These are phyloP conservation scores for Clavariopsis aquatica DNA, from an alignment of 495 filamentous ascomycete genomes.

Conservation along the genomic window DNA sequence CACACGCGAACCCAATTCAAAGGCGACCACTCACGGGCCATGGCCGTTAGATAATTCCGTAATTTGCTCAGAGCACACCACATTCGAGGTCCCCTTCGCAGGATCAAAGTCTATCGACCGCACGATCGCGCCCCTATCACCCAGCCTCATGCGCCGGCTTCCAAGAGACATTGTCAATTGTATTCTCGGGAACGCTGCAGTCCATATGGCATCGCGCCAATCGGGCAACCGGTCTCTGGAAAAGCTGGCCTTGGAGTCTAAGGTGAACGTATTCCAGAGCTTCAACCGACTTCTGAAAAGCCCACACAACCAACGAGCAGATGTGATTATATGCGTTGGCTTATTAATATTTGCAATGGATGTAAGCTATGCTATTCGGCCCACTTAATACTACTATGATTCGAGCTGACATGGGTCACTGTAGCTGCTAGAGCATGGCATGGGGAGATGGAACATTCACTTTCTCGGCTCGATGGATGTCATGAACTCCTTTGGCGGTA, in stretches of 20 bases:
- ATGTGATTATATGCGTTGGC: constrained; percentile 21
- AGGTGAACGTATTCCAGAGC: constrained; percentile 25
- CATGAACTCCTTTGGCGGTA: constrained; percentile 28
- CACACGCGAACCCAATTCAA: not conserved
- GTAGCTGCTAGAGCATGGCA: constrained; percentile 29
- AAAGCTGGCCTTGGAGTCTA: constrained; percentile 25
- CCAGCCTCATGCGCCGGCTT: constrained; percentile 2
- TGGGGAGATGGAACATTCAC: constrained; percentile 29
- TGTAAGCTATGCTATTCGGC: too few species aligned
- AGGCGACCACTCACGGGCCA: not conserved
- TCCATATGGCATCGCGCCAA: constrained; percentile 31
- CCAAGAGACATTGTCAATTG: constrained; percentile 24
- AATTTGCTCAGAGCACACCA: constrained; percentile 18
- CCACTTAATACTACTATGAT: too few species aligned
- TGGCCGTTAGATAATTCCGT: constrained; percentile 12
- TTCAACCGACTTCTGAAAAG: constrained; percentile 22
- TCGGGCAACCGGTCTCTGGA: constrained; percentile 14
- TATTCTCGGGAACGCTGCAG: constrained; percentile 24
- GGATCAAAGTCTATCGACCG: constrained; percentile 16
- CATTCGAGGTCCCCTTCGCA: constrained; percentile 18
- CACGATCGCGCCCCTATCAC: constrained; percentile 20
- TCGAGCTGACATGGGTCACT: too few species aligned
- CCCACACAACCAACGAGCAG: constrained; percentile 18
- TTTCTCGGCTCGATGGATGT: constrained; percentile 23
- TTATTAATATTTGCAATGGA: constrained; percentile 29